Evolutionary conservation across 2,329 filamentous ascomycete species (phyloP), one percentile per base, ranked within the genome.

Genomic region (Albophoma yamanashiensis): DNA sequence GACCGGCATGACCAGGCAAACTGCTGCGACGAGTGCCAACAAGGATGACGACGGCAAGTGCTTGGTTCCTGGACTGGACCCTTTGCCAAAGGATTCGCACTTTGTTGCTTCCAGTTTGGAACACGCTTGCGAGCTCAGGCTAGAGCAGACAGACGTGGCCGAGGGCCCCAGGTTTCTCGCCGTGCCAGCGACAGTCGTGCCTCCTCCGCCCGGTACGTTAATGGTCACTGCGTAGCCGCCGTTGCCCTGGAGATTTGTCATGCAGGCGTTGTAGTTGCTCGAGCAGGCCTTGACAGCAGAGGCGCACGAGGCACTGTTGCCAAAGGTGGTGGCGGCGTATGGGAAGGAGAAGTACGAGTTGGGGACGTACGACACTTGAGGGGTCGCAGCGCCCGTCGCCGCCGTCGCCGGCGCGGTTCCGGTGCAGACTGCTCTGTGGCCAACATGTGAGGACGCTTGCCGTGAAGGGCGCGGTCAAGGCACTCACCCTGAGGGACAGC

Each of bases 301-400:
- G 4, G 76, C 76, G 66, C 84, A 87, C 7, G 78, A 77, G 17
- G 73, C 79, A 22, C 72, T 69, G 64, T 85, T 78, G 61, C 72
- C 67, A 62, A 83, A 85, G 15, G 76, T 76, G 1, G 80, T 83
- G 55, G 76, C 72, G 58, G 84, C 77, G 66, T 82, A 82, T 1
- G 84, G 84, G 68, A 86, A 87, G 14, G 80, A 77, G 68, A 85
- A 87, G 70, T 81, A 85, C 34, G 74, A 65, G 68, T 87, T 86
- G 50, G 77, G 71, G 22, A 86, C 82, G 67, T 78, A 84, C 40
- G 82, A 82, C 25, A 74, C 74, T 1, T 72, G 67, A 25, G 71
- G 70, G 3, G 76, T 75, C 15, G 74, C 72, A 64, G 38, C 69
- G 36, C 64, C 67, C 15, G 71, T 71, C 12, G 74, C 68, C 2